Conservation (phyloP, 192 early-diverging fungal genomes). For the Entomortierella parvispora region DNA sequence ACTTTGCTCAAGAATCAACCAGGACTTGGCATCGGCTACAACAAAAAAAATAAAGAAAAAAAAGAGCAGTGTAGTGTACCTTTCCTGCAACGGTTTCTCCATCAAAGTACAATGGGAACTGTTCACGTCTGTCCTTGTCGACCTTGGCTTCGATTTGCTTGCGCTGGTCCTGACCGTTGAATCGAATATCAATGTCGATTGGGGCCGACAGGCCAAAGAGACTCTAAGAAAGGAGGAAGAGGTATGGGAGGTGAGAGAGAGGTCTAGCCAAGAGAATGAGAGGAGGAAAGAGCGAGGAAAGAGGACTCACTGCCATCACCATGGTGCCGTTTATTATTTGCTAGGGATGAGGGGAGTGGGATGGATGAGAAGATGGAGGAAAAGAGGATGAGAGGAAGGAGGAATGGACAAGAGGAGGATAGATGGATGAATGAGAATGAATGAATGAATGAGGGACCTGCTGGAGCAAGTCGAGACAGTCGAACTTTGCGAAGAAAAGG, state of each 20-base stretch:
- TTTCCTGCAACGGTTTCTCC: conserved; percentile 94
- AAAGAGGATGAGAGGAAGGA: conserved; percentile 1
- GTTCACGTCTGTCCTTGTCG: conserved; percentile 91
- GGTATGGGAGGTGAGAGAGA: neutral
- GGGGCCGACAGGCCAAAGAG: conserved; percentile 85
- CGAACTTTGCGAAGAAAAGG: too few relatives aligned
- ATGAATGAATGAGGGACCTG: neutral
- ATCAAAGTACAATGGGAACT: conserved; percentile 95
- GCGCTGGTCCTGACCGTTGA: conserved; percentile 87
- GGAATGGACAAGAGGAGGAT: neutral
- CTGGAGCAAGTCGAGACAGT: neutral
- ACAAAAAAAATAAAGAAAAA: conserved; percentile 19
- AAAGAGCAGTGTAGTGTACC: conserved; percentile 59
- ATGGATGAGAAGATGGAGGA: conserved; percentile 14
- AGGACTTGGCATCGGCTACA: conserved; percentile 49
- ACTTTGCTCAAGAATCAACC: neutral
- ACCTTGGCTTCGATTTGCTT: conserved; percentile 94
- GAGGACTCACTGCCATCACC: neutral
- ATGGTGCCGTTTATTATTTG: neutral
- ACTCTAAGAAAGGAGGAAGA: conserved; percentile 48
- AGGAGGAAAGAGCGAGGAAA: neutral
- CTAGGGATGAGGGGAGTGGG: neutral
- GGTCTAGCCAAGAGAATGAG: neutral
- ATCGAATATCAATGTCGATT: conserved; percentile 89
- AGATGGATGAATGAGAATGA: neutral